Base-by-base conservation (phyloP, 2,329 filamentous ascomycete genomes). In the Periconia sp. region DNA sequence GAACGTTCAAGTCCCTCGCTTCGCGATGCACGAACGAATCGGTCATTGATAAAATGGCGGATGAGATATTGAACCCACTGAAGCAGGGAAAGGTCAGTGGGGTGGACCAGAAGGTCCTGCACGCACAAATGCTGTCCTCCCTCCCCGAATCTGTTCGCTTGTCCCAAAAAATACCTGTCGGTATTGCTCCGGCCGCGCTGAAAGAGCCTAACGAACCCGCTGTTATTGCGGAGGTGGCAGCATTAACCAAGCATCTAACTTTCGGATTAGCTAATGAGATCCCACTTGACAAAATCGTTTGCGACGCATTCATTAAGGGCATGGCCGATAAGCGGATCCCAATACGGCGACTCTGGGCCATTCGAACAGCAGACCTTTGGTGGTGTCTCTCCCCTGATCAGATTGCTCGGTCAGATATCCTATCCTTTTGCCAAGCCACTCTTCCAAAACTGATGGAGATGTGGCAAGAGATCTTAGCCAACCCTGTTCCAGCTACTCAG, bases 131-230 rank as follows among this genome's bases (percentile, higher is more conserved):
- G 77, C 78, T 99, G 3, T 76, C 81, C 36, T 76, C 78, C 5
- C 47, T 70, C 3, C 56, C 52, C 1, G 74, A 82, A 30, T 87
- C 84, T 2, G 68, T 76, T 9, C 70, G 78, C 2, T 78, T 87
- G 26, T 86, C 88, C 1, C 77, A 80, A 43, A 87, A 87, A 54
- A 78, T 92, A 21, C 79, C 84, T 1, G 73, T 78, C 36, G 83
- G 82, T 5, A 78, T 97, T 45, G 82, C 86, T 5, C 71, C 83
- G 13, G 76, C 90, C 11, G 85, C 88, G 13, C 73, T 81, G 5
- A 96, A 96, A 63, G 94, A 99, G 71, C 85, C 91, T 6, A 97
- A 95, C 58, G 94, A 99, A 68, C 74, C 79, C 24, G 92, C 92
- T 29, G 75, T 96, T 18, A 79, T 82, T 29, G 85, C 88, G 8